phyloP scores from a whole-genome alignment of 768 basidiomycete species.

The Boletus eberwhitei region DNA sequence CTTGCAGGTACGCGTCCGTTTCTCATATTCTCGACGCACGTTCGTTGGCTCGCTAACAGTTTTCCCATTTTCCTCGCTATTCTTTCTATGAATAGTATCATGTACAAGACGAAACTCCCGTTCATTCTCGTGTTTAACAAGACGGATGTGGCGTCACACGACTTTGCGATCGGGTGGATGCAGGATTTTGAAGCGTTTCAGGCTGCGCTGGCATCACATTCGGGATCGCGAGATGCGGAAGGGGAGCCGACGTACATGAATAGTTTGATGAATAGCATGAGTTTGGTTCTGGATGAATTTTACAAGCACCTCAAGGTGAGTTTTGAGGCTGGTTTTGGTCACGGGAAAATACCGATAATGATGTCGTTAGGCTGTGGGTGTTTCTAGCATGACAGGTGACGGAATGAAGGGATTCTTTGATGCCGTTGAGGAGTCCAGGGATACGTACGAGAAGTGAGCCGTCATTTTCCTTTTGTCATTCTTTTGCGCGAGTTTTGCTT shows the following conservation, averaged over 20 bases:
- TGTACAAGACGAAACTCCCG: constrained; percentile 97
- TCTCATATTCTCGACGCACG: background rate
- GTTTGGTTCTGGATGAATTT: constrained; percentile 95
- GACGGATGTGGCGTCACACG: constrained; percentile 86
- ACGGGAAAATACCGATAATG: background rate
- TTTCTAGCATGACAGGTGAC: constrained; percentile 93
- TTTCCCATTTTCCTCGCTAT: background rate
- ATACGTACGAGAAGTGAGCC: constrained; percentile 84
- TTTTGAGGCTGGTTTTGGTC: background rate
- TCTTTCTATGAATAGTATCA: constrained; percentile 54
- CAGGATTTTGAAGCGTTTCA: constrained; percentile 96
- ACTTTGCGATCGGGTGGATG: constrained; percentile 98
- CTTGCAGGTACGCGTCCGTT: constrained; percentile 69
- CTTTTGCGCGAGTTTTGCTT: background rate
- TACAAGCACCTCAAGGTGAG: constrained; percentile 91
- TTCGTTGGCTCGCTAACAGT: background rate
- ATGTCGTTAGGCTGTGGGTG: constrained; percentile 76
- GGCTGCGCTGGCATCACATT: constrained; percentile 71
- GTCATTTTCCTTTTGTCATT: background rate
- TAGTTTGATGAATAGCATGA: constrained; percentile 99
- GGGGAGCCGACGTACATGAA: constrained; percentile 98
- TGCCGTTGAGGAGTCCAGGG: constrained; percentile 82
- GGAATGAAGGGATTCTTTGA: constrained; percentile 91
- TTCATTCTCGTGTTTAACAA: constrained; percentile 99
- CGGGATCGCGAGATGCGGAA: constrained; percentile 65